Evolutionary conservation across 345 rosid genomes (phyloP).

Genomic region (Hypericum androsaemum): DNA sequence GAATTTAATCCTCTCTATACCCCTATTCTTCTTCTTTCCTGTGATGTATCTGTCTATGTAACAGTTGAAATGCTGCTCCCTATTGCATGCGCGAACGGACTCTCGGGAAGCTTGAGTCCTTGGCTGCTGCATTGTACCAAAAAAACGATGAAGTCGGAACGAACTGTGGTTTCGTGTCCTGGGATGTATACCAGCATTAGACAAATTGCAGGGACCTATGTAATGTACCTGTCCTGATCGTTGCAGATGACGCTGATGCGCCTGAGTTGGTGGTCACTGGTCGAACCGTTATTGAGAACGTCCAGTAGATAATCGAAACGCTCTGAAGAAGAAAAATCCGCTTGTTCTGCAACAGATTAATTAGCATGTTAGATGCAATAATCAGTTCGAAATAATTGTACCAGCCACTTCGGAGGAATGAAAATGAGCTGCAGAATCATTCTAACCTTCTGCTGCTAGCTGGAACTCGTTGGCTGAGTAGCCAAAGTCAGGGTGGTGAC

Average conservation of each 20-base stretch:
- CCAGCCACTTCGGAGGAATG: no score
- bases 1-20: no score
- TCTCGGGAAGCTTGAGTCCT: constrained; percentile 72
- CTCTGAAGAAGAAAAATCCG: constrained; percentile 32
- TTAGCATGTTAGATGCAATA: no score
- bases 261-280: constrained; percentile 35
- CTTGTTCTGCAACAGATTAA: constrained; percentile 32
- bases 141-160: neutral
- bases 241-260: constrained; percentile 33
- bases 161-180: neutral
- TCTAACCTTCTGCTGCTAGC: constrained; percentile 37
- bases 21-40: neutral
- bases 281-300: constrained; percentile 43
- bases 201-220: no score
- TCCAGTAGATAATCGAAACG: constrained; percentile 46
- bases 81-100: constrained; percentile 64
- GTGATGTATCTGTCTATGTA: constrained; percentile 40
- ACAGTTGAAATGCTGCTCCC: constrained; percentile 58
- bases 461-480: constrained; percentile 41
- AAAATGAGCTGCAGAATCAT: no score
- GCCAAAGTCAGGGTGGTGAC: constrained; percentile 36
- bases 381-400: neutral
- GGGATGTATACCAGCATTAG: neutral
- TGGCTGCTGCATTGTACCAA: constrained; percentile 27
- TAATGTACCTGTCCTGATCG: constrained; percentile 54